Evolutionary conservation across 31 red algal genomes (phyloP).

Genomic region (Odonthalia washingtoniensis): DNA sequence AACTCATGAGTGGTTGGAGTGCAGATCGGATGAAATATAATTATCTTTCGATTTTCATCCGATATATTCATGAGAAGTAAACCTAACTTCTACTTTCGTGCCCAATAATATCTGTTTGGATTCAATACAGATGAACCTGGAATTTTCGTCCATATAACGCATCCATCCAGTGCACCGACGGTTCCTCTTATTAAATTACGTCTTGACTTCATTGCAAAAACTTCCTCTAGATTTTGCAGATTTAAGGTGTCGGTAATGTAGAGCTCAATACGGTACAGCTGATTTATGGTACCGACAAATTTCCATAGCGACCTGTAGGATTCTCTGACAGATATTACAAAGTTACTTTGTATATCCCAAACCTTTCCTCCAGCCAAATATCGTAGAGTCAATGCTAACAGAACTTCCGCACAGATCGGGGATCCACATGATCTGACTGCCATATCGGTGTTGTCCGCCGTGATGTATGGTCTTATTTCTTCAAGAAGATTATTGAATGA

Average conservation of each 20-base stretch:
- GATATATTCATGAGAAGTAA: not conserved
- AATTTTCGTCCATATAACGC: no score
- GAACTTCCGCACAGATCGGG: not conserved
- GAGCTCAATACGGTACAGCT: no score
- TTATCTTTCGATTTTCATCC: not conserved
- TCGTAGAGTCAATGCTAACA: no score
- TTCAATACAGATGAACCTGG: not conserved
- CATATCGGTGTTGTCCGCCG: not conserved
- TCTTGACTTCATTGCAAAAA: not conserved
- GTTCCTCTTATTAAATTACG: not conserved
- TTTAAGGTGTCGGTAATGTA: not conserved
- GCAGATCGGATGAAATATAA: not conserved
- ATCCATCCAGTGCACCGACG: not conserved
- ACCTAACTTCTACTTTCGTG: not conserved
- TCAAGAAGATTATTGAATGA: no score
- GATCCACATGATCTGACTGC: not conserved
- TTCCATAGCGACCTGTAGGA: no score
- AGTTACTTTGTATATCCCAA: no score
- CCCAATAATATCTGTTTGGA: no score
- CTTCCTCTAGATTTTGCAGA: not conserved
- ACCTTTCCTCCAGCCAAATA: no score
- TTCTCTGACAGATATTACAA: no score
- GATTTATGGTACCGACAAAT: no score
- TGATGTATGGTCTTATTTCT: no score
- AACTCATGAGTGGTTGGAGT: not conserved